These are phyloP conservation scores for Trametes gibbosa DNA, from an alignment of 768 basidiomycete genomes.

Conservation along the genomic window DNA sequence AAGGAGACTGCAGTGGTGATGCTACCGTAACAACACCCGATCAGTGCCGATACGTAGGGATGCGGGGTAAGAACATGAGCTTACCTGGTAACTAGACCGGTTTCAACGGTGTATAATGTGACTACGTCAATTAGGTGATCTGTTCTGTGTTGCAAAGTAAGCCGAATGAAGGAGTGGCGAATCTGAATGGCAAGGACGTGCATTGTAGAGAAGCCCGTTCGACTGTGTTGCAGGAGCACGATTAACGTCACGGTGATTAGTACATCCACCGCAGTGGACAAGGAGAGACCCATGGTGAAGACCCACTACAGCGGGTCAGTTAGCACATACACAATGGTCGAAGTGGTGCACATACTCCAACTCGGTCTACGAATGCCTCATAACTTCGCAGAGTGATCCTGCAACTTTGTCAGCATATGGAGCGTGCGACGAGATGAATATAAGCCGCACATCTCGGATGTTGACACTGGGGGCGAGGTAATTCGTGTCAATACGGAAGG, in stretches of 20 bases:
- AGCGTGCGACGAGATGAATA: neutral
- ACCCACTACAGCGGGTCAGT: conserved; percentile 23
- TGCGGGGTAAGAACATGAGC: neutral
- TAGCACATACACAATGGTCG: neutral
- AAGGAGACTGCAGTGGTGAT: conserved; percentile 25
- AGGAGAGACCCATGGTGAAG: conserved; percentile 26
- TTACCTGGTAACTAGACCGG: conserved; percentile 28
- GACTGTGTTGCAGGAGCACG: conserved; percentile 22
- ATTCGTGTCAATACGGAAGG: neutral
- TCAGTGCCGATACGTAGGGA: neutral
- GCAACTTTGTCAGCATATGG: neutral
- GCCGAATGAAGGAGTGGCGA: neutral
- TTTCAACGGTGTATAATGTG: conserved; percentile 30
- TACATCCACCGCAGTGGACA: conserved; percentile 27
- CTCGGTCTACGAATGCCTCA: conserved; percentile 15
- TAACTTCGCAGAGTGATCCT: conserved; percentile 21
- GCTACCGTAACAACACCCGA: conserved; percentile 7
- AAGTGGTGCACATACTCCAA: conserved; percentile 12
- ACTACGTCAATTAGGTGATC: conserved; percentile 27
- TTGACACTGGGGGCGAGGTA: conserved; percentile 5
- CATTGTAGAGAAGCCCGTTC: conserved; percentile 23
- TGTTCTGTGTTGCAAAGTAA: conserved; percentile 16
- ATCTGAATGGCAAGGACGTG: neutral
- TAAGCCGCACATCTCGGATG: conserved; percentile 14
- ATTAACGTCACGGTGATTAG: conserved; percentile 25